phyloP scores from a whole-genome alignment of 139 green algal species.

The Chlorella sp. region DNA sequence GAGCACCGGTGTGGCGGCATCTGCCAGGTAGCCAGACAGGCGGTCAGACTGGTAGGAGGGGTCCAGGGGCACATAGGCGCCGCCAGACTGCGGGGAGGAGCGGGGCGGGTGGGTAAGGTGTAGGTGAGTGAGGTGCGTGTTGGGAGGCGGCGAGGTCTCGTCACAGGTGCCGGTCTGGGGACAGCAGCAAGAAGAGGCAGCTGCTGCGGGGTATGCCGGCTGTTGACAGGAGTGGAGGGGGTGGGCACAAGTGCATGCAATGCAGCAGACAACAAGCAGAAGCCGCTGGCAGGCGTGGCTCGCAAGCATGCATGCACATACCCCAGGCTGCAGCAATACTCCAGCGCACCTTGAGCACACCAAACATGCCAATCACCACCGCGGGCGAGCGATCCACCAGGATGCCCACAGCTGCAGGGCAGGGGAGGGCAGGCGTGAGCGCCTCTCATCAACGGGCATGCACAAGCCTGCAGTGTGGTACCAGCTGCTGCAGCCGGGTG shows the following conservation, averaged over 20 bases:
- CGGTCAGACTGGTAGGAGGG: slow-evolving; percentile 59
- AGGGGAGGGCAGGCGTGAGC: not conserved
- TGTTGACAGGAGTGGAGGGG: not conserved
- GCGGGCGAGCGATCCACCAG: slow-evolving; percentile 51
- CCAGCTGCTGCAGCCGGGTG: too few species aligned
- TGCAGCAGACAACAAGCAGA: not conserved
- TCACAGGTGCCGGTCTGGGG: too few species aligned
- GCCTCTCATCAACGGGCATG: too few species aligned
- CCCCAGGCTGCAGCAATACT: too few species aligned
- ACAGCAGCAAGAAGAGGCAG: too few species aligned
- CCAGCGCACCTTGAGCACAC: slow-evolving; percentile 40
- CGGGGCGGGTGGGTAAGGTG: too few species aligned
- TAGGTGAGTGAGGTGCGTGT: too few species aligned
- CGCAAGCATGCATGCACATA: too few species aligned
- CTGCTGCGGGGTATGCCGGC: too few species aligned
- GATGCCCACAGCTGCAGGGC: slow-evolving; percentile 45
- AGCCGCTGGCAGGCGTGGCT: not conserved
- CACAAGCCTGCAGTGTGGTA: too few species aligned
- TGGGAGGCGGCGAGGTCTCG: too few species aligned
- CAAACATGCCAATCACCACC: slow-evolving; percentile 56
- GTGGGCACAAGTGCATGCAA: not conserved
- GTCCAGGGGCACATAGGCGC: slow-evolving; percentile 67
- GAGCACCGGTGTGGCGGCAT: slow-evolving; percentile 26
- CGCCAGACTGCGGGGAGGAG: slow-evolving; percentile 38
- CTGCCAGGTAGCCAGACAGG: slow-evolving; percentile 56